Evolutionary conservation across 257 asterid species (phyloP).

Genomic region (Solanum lycopersicoides): DNA sequence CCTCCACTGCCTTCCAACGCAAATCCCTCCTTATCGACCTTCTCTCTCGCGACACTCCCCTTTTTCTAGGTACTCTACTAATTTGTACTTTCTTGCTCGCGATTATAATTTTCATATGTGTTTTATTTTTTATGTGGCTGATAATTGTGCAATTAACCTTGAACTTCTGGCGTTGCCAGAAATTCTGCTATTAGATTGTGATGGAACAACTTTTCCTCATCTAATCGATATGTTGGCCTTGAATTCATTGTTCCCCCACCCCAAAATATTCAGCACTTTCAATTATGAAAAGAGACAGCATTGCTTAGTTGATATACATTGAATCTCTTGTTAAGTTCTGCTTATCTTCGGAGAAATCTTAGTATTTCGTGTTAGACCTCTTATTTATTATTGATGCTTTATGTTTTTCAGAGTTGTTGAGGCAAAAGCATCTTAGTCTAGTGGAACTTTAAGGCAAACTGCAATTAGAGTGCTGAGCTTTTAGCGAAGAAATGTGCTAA

Average conservation of each 20-base stretch:
- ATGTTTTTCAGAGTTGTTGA: not conserved
- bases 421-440: not conserved
- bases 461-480: not conserved
- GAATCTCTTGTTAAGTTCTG: not conserved
- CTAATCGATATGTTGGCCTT: not conserved
- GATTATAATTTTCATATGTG: not conserved
- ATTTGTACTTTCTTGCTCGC: not conserved
- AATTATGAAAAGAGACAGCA: not conserved
- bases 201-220: not conserved
- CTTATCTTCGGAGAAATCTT: not conserved
- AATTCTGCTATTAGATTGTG: not conserved
- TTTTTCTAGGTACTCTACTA: constrained; percentile 50
- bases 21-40: constrained; percentile 66
- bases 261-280: not conserved
- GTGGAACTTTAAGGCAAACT: not conserved
- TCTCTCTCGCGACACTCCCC: constrained; percentile 74
- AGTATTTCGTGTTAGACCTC: not conserved
- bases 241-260: not conserved
- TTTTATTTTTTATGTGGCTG: no score
- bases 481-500: not conserved
- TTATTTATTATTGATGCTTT: not conserved
- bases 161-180: not conserved
- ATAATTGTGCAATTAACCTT: not conserved
- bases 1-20: constrained; percentile 53
- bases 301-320: not conserved